phyloP scores from a whole-genome alignment of 805 yeast genomes.

The Schwanniomyces vanrijiae region DNA sequence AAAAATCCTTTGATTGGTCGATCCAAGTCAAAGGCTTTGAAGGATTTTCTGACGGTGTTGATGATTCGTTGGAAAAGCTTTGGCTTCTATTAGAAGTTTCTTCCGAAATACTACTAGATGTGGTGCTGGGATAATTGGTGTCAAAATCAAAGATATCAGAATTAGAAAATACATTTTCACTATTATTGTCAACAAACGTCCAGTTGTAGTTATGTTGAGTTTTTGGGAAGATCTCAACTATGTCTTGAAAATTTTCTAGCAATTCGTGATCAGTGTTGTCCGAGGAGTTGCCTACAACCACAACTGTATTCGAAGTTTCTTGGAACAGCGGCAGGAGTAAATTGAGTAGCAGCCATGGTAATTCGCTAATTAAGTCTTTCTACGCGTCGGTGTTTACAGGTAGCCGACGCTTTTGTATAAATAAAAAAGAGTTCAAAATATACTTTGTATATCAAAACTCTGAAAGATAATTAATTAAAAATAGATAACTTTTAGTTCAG shows the following conservation, averaged over 20 bases:
- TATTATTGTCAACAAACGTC: not conserved
- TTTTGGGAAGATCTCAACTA: not conserved
- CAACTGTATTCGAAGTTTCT: not conserved
- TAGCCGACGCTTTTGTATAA: slow-evolving; percentile 4
- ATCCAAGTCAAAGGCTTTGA: slow-evolving; percentile 4
- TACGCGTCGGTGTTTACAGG: not conserved
- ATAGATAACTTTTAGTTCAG: not conserved
- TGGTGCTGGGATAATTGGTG: not conserved
- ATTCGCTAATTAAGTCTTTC: not conserved
- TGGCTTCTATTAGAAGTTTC: not conserved
- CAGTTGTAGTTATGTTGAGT: slow-evolving; percentile 3
- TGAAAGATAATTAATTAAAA: not conserved
- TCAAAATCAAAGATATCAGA: not conserved
- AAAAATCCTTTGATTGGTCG: slow-evolving; percentile 3
- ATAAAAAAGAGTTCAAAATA: not conserved
- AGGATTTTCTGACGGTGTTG: not conserved
- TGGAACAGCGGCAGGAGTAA: not conserved
- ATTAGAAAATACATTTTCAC: not conserved
- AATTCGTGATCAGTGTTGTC: not conserved
- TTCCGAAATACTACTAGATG: not conserved
- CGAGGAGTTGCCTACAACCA: not conserved
- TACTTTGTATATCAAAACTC: not conserved
- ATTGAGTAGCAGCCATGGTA: not conserved
- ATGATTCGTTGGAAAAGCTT: not conserved
- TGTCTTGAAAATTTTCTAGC: not conserved